Percentiles rank a stretch among this genome's conserved stretches.
Evolutionary conservation across 192 early-diverging fungal genomes (phyloP).

Genomic region (Podila horticola): DNA sequence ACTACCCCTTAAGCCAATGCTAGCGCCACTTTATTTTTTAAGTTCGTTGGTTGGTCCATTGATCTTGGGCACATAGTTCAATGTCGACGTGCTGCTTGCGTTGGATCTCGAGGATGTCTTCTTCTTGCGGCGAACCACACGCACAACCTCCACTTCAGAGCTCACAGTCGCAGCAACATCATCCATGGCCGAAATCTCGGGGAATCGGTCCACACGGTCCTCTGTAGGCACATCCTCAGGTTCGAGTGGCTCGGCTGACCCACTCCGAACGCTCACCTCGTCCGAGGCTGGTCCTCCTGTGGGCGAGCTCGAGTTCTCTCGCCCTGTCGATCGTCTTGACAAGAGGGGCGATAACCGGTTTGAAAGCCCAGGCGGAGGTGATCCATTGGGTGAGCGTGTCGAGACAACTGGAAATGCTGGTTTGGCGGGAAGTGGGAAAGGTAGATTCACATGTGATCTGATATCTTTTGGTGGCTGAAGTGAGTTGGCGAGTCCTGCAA

Average conservation of each 20-base stretch:
- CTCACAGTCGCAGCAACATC: neutral
- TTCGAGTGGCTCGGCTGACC: neutral
- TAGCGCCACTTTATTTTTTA: too few relatives aligned
- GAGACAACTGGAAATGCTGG: slow-evolving; percentile 42
- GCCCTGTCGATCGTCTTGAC: neutral
- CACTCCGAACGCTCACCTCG: neutral
- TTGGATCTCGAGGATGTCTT: slow-evolving; percentile 27
- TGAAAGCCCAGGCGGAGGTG: slow-evolving; percentile 11
- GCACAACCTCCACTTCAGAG: slow-evolving; percentile 38
- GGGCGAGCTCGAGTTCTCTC: neutral
- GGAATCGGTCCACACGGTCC: slow-evolving; percentile 27
- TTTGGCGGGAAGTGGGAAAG: slow-evolving; percentile 38
- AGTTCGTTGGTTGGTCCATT: too few relatives aligned
- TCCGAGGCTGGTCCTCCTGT: neutral
- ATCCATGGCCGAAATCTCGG: slow-evolving; percentile 22
- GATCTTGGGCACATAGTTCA: too few relatives aligned
- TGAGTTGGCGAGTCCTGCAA: neutral
- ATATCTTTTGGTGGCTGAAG: neutral
- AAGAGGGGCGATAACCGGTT: neutral
- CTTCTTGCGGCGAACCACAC: slow-evolving; percentile 36
- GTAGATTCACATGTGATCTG: slow-evolving; percentile 14
- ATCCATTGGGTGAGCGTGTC: slow-evolving; percentile 2
- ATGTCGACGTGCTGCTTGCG: slow-evolving; percentile 14
- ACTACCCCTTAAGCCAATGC: too few relatives aligned
- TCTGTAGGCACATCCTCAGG: neutral